phyloP scores from a whole-genome alignment of 768 basidiomycete genomes.

The Mycena galopus region DNA sequence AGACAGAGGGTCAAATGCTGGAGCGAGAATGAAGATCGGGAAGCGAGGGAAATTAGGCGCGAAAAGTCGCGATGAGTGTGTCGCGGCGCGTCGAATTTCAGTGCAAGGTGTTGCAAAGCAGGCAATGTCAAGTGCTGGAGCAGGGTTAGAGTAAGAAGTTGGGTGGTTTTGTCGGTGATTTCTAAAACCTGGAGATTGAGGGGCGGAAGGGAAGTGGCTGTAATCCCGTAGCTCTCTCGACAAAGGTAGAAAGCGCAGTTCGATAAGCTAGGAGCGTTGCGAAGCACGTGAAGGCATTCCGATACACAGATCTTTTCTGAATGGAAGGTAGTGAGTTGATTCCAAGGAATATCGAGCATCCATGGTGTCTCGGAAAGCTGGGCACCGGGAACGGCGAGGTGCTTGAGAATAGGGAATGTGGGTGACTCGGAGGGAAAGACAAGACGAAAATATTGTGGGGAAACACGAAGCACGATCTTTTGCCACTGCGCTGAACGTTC shows the following conservation, averaged over 20 bases:
- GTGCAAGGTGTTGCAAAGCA: neutral
- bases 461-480: neutral
- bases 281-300: slow-evolving; percentile 11
- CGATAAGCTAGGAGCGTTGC: neutral
- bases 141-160: neutral
- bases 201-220: neutral
- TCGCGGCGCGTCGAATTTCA: neutral
- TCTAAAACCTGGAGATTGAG: slow-evolving; percentile 14
- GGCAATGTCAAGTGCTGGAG: slow-evolving; percentile 12
- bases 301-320: slow-evolving; percentile 14
- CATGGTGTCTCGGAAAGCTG: neutral
- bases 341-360: slow-evolving; percentile 12
- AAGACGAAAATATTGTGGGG: neutral
- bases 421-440: neutral
- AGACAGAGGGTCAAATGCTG: slow-evolving; percentile 14
- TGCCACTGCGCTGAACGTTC: slow-evolving; percentile 20
- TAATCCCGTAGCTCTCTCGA: neutral
- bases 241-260: neutral
- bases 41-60: neutral
- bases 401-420: neutral
- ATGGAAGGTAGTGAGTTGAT: neutral
- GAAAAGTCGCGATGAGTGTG: neutral
- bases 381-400: neutral
- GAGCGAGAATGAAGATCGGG: slow-evolving; percentile 13
- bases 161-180: neutral